Conservation (phyloP, 495 filamentous ascomycete species). For the Aspergillus homomorphus region DNA sequence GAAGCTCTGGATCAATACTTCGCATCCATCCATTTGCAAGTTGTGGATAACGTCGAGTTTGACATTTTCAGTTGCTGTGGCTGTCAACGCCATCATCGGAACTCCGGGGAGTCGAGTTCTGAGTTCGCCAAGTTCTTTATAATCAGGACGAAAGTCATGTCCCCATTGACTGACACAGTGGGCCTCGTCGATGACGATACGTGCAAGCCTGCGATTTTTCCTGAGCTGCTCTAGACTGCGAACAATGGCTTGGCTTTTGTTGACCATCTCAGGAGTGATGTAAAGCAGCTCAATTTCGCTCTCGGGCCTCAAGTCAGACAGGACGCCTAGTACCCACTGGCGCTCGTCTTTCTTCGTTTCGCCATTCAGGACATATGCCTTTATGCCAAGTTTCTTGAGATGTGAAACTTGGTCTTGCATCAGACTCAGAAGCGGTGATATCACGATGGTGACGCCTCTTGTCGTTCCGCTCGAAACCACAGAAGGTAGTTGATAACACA, state of each 20-base stretch:
- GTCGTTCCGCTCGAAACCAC: slow-evolving; percentile 79
- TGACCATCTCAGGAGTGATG: slow-evolving; percentile 95
- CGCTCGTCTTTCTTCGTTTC: slow-evolving; percentile 57
- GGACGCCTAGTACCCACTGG: slow-evolving; percentile 53
- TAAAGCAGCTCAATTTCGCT: slow-evolving; percentile 79
- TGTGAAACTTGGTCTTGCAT: slow-evolving; percentile 96
- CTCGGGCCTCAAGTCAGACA: slow-evolving; percentile 62
- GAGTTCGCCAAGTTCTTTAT: slow-evolving; percentile 77
- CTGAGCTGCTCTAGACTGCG: slow-evolving; percentile 62
- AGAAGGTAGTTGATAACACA: slow-evolving; percentile 95
- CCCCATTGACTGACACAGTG: slow-evolving; percentile 99
- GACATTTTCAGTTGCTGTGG: slow-evolving; percentile 91
- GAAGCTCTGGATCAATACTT: slow-evolving; percentile 84
- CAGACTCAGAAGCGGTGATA: slow-evolving; percentile 90
- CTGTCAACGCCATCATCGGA: slow-evolving; percentile 90
- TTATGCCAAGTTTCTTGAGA: slow-evolving; percentile 68
- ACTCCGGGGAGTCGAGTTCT: slow-evolving; percentile 67
- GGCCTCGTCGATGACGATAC: slow-evolving; percentile 95
- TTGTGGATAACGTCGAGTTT: slow-evolving; percentile 86
- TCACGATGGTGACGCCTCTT: slow-evolving; percentile 81
- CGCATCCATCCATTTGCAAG: slow-evolving; percentile 72
- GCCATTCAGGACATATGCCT: slow-evolving; percentile 75
- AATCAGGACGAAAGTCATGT: slow-evolving; percentile 96
- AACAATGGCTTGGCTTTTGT: slow-evolving; percentile 64
- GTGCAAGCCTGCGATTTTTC: slow-evolving; percentile 64